Evolutionary conservation across 2,329 filamentous ascomycete genomes (phyloP).

Genomic region (Clarireedia hainanense): DNA sequence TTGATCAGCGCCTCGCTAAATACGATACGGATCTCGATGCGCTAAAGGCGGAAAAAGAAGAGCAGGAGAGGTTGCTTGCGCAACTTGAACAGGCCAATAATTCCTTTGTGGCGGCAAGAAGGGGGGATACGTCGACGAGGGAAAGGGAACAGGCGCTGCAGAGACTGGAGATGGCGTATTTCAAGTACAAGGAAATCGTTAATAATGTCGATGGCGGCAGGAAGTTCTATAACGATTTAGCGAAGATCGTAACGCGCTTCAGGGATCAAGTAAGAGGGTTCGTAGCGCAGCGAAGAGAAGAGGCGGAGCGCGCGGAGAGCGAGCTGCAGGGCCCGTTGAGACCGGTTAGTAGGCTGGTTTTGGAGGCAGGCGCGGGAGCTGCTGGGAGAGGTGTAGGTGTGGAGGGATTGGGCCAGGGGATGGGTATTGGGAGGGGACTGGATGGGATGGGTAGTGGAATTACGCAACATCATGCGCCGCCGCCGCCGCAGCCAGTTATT

Average conservation of each 20-base stretch:
- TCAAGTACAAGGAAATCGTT: constrained; percentile 94
- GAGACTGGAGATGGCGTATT: constrained; percentile 80
- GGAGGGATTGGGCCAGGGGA: no score
- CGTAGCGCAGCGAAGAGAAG: constrained; percentile 70
- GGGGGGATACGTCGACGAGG: constrained; percentile 48
- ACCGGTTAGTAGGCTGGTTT: constrained; percentile 1
- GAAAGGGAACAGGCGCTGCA: constrained; percentile 85
- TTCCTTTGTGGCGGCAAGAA: constrained; percentile 65
- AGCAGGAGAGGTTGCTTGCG: constrained; percentile 65
- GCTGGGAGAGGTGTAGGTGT: no score
- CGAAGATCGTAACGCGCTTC: constrained; percentile 78
- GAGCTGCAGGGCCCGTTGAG: constrained; percentile 2
- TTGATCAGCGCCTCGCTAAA: constrained; percentile 66
- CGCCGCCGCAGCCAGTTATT: constrained; percentile 27
- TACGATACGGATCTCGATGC: constrained; percentile 74
- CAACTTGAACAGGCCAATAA: constrained; percentile 69
- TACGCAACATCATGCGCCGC: constrained; percentile 16
- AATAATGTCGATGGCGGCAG: constrained; percentile 83
- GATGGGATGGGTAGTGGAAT: no score
- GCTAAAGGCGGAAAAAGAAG: constrained; percentile 61
- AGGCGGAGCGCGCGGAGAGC: constrained; percentile 68
- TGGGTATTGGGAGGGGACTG: no score
- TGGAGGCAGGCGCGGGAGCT: background rate
- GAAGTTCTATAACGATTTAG: constrained; percentile 96
- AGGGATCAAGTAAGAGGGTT: constrained; percentile 73